Base-by-base conservation (phyloP, 805 yeast genomes). In the Ogataea sp. region DNA sequence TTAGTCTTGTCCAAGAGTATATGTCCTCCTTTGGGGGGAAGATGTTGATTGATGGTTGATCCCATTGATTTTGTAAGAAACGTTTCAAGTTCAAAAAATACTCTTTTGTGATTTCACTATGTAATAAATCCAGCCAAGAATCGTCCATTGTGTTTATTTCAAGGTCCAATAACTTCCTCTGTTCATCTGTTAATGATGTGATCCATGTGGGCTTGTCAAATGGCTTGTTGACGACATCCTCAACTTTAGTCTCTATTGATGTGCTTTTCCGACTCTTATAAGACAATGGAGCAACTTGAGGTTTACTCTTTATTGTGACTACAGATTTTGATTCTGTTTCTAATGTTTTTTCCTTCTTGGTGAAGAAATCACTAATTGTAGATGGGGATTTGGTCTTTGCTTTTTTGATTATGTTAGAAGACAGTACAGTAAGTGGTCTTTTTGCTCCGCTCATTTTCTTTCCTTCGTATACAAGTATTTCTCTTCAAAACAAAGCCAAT, bases 1-100 rank as follows among this genome's bases (percentile, higher is more conserved):
- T 87, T 15, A 80, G 67, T 25, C 87, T 73, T 2, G 94, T 80
- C 97, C 97, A 93, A 0, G 97, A 85, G 56, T 93, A 93, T 17
- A 93, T 75, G 43, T 84, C 83, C 13, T 71, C 53, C 15, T 65
- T 56, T 0, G 90, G 89, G 2, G 99, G 99, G 60, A 86, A 90
- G 1, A 90, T n/a, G n/a, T 68, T 2, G 75, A 69, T 13, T 66
- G 70, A 14, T 59, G 53, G 14, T 56, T 48, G 9, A n/a, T 34
- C 23, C 49, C 62, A 55, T 48, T 81, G 84, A 1, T 65, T 43
- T 4, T 46, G 43, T 13, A 89, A 65, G 47, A 83, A 88, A 47
- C 60, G 56, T 50, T 90, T 90, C 48, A 93, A 65, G 9, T 73
- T 59, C 9, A 89, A 56, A 52, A 93, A 93, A 56, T 88, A 90